These are phyloP conservation scores for Sicyos edulis DNA, from an alignment of 306 rosid genomes.

Conservation along the genomic window DNA sequence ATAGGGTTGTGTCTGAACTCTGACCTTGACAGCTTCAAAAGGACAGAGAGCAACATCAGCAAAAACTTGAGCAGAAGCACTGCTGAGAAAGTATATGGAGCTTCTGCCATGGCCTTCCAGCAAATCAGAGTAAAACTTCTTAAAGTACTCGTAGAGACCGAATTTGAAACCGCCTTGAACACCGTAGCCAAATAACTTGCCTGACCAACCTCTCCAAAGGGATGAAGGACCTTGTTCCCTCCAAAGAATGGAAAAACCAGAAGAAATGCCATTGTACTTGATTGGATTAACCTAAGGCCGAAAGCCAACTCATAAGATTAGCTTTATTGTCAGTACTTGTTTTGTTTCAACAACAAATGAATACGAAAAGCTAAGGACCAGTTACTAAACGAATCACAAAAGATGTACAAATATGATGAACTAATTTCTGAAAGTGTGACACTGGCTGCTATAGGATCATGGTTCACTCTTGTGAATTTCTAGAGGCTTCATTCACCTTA, in stretches of 20 bases:
- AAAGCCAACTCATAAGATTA: conserved; percentile 4
- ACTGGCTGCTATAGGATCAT: too few species aligned
- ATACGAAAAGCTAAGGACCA: too few species aligned
- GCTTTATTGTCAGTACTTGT: background rate
- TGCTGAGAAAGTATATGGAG: conserved; percentile 55
- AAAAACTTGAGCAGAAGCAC: conserved; percentile 58
- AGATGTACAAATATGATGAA: too few species aligned
- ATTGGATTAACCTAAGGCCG: conserved; percentile 45
- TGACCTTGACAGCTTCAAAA: conserved; percentile 61
- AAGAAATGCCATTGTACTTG: conserved; percentile 45
- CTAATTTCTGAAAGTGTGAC: too few species aligned
- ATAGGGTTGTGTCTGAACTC: conserved; percentile 49
- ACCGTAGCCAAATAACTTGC: conserved; percentile 59
- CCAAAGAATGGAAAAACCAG: conserved; percentile 56
- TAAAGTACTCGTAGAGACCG: conserved; percentile 69
- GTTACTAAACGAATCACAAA: too few species aligned
- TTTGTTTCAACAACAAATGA: too few species aligned
- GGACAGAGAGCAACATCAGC: conserved; percentile 69
- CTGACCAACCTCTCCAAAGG: conserved; percentile 86
- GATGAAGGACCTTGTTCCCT: conserved; percentile 60
- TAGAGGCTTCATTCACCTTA: too few species aligned
- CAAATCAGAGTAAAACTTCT: conserved; percentile 47
- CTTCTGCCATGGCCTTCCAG: conserved; percentile 34
- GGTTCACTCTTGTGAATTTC: too few species aligned
- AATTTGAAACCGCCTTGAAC: conserved; percentile 69